Evolutionary conservation across 495 filamentous ascomycete genomes (phyloP).

Genomic region (Pyrenopolyporus hunteri): DNA sequence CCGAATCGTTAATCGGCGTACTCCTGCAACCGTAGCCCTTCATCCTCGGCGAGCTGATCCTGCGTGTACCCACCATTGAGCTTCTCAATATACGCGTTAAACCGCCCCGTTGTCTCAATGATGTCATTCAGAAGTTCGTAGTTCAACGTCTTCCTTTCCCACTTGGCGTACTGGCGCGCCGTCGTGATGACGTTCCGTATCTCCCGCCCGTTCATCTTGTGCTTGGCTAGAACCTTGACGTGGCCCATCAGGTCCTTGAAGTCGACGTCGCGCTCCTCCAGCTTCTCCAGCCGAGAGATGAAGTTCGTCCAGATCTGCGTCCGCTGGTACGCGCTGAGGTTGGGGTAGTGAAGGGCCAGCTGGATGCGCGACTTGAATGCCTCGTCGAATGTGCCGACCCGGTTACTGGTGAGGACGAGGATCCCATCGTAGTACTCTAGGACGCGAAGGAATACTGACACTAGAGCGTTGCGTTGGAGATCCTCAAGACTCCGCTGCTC

Average conservation of each 20-base stretch:
- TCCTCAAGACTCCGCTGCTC: conserved; percentile 50
- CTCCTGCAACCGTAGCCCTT: neutral
- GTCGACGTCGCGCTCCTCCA: conserved; percentile 34
- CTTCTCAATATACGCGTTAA: conserved; percentile 18
- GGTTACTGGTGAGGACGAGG: conserved; percentile 42
- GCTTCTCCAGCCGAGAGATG: conserved; percentile 30
- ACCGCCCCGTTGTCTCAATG: conserved; percentile 28
- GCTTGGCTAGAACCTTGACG: neutral
- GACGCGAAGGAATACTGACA: conserved; percentile 57
- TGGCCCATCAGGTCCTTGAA: conserved; percentile 28
- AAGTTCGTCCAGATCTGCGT: conserved; percentile 50
- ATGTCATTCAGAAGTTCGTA: conserved; percentile 32
- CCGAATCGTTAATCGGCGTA: no score
- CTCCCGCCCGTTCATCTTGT: conserved; percentile 51
- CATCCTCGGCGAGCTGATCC: neutral
- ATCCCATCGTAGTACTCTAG: conserved; percentile 61
- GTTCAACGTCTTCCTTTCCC: conserved; percentile 15
- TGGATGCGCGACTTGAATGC: conserved; percentile 52
- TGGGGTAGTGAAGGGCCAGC: conserved; percentile 48
- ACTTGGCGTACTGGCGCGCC: conserved; percentile 41
- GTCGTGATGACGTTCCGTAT: conserved; percentile 49
- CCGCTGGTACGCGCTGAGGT: conserved; percentile 38
- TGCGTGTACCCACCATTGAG: conserved; percentile 7
- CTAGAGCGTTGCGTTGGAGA: conserved; percentile 55
- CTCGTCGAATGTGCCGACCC: conserved; percentile 39